These are phyloP conservation scores for Boletus barrowsii DNA, from an alignment of 768 basidiomycete genomes.

Conservation along the genomic window DNA sequence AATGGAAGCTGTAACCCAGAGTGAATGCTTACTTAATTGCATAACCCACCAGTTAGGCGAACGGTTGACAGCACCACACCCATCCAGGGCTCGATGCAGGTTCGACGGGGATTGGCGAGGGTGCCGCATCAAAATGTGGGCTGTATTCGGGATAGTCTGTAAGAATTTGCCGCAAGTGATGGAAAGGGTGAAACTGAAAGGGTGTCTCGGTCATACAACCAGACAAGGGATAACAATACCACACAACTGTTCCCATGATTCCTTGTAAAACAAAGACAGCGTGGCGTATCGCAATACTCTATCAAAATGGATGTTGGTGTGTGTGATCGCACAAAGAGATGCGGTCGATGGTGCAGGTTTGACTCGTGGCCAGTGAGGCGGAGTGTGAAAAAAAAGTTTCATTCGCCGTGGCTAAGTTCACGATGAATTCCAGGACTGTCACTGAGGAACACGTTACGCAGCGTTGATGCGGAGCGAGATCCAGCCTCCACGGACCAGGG, in stretches of 20 bases:
- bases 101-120: conserved; percentile 22
- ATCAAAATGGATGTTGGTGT: conserved; percentile 11
- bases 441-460: conserved; percentile 16
- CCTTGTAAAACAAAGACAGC: conserved; percentile 8
- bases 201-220: conserved; percentile 11
- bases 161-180: conserved; percentile 3
- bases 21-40: conserved; percentile 22
- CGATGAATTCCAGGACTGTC: conserved; percentile 5
- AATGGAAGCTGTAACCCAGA: conserved; percentile 26
- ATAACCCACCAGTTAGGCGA: conserved; percentile 20
- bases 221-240: conserved; percentile 9
- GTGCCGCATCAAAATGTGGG: conserved; percentile 1
- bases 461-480: conserved; percentile 25
- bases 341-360: neutral
- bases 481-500: conserved; percentile 5
- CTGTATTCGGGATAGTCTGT: conserved; percentile 12
- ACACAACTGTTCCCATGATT: neutral
- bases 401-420: neutral
- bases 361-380: conserved; percentile 5
- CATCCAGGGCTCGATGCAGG: conserved; percentile 22
- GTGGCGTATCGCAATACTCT: conserved; percentile 2
- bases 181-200: neutral
- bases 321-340: conserved; percentile 2
- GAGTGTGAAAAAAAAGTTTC: conserved; percentile 18
- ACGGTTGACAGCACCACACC: conserved; percentile 7